phyloP scores from a whole-genome alignment of 73 alveolate genomes.

The Vitrella brassicaformis region DNA sequence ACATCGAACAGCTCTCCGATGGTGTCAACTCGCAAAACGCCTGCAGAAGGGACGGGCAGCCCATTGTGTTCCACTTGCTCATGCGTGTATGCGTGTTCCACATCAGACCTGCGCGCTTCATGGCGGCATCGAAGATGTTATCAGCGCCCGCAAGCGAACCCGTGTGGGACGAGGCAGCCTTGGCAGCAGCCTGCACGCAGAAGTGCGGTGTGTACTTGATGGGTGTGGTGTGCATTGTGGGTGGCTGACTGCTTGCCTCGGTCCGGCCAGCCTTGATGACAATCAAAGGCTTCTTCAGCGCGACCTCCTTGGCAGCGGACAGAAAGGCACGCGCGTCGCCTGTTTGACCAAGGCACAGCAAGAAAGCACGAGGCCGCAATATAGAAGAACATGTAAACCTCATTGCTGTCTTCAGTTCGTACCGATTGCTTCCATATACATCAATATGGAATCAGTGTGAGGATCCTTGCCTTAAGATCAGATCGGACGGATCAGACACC shows the following conservation, averaged over 20 bases:
- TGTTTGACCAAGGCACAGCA: constrained; percentile 45
- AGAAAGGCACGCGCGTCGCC: constrained; percentile 47
- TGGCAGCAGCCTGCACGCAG: constrained; percentile 43
- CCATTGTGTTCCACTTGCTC: too few relatives aligned
- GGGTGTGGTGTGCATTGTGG: too few relatives aligned
- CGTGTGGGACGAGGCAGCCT: constrained; percentile 51
- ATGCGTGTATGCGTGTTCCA: too few relatives aligned
- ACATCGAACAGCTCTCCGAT: constrained; percentile 37
- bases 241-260: too few relatives aligned
- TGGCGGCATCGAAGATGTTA: constrained; percentile 45
- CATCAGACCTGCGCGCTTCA: too few relatives aligned
- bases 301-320: constrained; percentile 38
- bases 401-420: constrained; percentile 43
- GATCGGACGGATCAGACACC: constrained; percentile 38
- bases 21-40: constrained; percentile 46
- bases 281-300: constrained; percentile 44
- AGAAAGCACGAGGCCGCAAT: constrained; percentile 35
- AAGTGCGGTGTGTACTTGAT: too few relatives aligned
- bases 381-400: too few relatives aligned
- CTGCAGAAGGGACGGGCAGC: too few relatives aligned
- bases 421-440: constrained; percentile 48
- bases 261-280: constrained; percentile 55
- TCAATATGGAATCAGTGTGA: constrained; percentile 35
- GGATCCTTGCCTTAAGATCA: constrained; percentile 43
- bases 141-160: constrained; percentile 53